Percentiles rank a stretch among this genome's conserved stretches.
These are phyloP conservation scores for Vitis vinifera DNA, from an alignment of 164 flowering plant species.

Conservation along the genomic window DNA sequence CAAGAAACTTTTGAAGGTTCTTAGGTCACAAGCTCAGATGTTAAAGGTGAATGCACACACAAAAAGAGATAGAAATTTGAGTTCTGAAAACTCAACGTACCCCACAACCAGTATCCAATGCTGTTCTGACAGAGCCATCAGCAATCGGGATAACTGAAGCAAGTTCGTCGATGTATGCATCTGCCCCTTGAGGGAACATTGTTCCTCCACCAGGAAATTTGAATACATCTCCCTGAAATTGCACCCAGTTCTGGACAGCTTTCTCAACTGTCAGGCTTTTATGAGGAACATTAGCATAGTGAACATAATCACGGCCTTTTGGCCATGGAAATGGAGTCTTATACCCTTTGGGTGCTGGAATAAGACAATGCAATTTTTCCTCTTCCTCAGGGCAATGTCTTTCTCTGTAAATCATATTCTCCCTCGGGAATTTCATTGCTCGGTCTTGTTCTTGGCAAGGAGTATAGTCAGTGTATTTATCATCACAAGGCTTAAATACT, in stretches of 20 bases:
- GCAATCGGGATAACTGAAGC: slow-evolving; percentile 83
- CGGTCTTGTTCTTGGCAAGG: slow-evolving; percentile 97
- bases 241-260: slow-evolving; percentile 93
- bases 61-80: not conserved
- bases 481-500: slow-evolving; percentile 68
- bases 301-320: slow-evolving; percentile 84
- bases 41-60: not conserved
- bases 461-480: slow-evolving; percentile 67
- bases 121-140: slow-evolving; percentile 87
- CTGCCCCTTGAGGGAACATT: slow-evolving; percentile 98
- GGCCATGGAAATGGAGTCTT: slow-evolving; percentile 93
- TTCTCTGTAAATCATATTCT: slow-evolving; percentile 91
- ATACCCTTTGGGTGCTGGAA: slow-evolving; percentile 92
- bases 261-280: slow-evolving; percentile 87
- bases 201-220: slow-evolving; percentile 99
- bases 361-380: slow-evolving; percentile 78
- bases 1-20: not conserved
- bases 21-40: not conserved
- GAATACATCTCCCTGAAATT: slow-evolving; percentile 82
- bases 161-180: slow-evolving; percentile 92
- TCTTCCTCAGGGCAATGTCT: slow-evolving; percentile 86
- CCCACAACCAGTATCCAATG: slow-evolving; percentile 96
- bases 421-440: slow-evolving; percentile 93
- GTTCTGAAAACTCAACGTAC: slow-evolving; percentile 40
- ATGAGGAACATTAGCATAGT: slow-evolving; percentile 88